Percentiles rank a stretch among this genome's conserved stretches.
phyloP scores from a whole-genome alignment of 768 basidiomycete species.

The Leccinellum rugosiceps region DNA sequence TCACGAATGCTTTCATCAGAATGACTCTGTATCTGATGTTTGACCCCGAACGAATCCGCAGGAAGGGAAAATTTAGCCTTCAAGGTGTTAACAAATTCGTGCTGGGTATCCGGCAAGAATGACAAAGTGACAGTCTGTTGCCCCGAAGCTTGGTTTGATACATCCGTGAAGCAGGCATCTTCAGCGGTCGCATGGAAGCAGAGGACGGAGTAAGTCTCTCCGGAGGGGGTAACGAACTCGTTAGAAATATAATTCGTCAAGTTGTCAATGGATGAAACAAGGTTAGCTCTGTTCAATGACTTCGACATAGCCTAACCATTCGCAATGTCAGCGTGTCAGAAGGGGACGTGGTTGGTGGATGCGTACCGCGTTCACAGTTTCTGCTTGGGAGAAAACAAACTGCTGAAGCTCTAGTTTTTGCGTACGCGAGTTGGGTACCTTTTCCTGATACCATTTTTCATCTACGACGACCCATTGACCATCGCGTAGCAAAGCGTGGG shows the following conservation, averaged over 20 bases:
- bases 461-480: conserved; percentile 63
- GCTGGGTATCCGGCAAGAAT: conserved; percentile 47
- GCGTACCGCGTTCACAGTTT: conserved; percentile 38
- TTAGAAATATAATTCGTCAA: conserved; percentile 48
- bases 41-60: conserved; percentile 40
- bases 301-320: conserved; percentile 26
- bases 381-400: conserved; percentile 57
- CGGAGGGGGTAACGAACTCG: conserved; percentile 39
- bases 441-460: conserved; percentile 48
- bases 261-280: conserved; percentile 44
- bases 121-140: conserved; percentile 47
- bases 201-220: conserved; percentile 46
- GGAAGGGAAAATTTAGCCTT: conserved; percentile 27
- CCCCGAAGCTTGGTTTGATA: conserved; percentile 33
- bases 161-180: conserved; percentile 40
- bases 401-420: conserved; percentile 69
- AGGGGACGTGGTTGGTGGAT: not conserved
- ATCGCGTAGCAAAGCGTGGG: conserved; percentile 51
- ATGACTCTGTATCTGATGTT: conserved; percentile 48
- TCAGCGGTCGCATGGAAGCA: conserved; percentile 42
- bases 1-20: conserved; percentile 55
- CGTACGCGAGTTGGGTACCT: conserved; percentile 26
- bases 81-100: conserved; percentile 47
- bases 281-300: conserved; percentile 37
- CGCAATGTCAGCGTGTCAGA: conserved; percentile 4